Evolutionary conservation across 768 basidiomycete genomes (phyloP).

Genomic region (Auricularia cornea): DNA sequence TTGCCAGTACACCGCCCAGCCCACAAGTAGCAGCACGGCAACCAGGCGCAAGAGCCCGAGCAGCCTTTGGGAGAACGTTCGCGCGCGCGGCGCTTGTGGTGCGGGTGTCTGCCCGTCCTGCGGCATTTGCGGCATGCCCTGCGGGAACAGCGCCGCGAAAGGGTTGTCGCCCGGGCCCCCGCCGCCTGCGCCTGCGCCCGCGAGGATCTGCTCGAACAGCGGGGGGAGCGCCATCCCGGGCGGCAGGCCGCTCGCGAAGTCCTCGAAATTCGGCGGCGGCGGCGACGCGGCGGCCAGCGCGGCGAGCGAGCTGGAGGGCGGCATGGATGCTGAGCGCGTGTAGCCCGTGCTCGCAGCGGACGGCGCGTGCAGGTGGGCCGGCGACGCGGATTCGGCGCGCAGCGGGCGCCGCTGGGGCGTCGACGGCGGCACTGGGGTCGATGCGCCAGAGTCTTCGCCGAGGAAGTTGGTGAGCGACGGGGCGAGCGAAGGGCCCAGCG

Average conservation of each 20-base stretch:
- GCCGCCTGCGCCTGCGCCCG: neutral
- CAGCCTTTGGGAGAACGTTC: neutral
- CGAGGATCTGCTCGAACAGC: neutral
- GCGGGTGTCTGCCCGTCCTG: neutral
- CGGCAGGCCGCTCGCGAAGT: neutral
- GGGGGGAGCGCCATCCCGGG: neutral
- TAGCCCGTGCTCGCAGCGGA: too few species aligned
- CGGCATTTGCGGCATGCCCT: neutral
- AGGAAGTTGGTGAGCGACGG: neutral
- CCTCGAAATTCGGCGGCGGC: neutral
- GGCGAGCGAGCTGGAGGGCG: neutral
- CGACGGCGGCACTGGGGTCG: neutral
- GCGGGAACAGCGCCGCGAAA: neutral
- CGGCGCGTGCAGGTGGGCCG: neutral
- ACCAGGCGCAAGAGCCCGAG: neutral
- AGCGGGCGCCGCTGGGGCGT: neutral
- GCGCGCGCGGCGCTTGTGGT: neutral
- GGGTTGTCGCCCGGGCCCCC: neutral
- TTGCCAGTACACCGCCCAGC: neutral
- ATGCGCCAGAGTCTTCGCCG: neutral
- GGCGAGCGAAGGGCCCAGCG: too few species aligned
- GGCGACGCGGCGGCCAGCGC: neutral
- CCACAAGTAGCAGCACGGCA: neutral
- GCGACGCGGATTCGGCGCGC: neutral
- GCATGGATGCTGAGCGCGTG: neutral